Conservation (phyloP, 148 eudicot species). For the Heliosperma pusillum region DNA sequence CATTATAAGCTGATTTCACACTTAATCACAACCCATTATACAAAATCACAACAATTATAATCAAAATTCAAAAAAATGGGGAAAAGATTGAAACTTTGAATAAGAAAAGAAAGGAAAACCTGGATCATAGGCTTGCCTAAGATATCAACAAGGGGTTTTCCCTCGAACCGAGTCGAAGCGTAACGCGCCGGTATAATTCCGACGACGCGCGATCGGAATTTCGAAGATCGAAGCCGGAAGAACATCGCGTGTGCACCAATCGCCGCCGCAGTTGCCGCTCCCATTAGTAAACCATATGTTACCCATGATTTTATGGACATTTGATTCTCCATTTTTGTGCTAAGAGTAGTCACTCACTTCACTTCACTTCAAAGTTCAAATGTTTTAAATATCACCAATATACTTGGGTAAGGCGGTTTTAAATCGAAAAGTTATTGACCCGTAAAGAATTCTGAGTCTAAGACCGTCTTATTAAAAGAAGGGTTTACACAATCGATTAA, state of each 20-base stretch:
- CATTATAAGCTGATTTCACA: no score
- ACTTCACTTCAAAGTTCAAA: no score
- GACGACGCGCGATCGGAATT: constrained; percentile 66
- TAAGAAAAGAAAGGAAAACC: no score
- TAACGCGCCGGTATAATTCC: constrained; percentile 86
- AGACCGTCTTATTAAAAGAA: no score
- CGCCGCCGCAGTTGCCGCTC: not conserved
- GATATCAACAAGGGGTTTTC: constrained; percentile 83
- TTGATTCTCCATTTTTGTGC: not conserved
- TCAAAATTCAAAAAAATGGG: not conserved
- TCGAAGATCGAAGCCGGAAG: not conserved
- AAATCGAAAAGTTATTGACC: no score
- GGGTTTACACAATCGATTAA: no score
- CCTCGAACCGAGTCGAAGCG: constrained; percentile 80
- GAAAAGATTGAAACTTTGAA: not conserved
- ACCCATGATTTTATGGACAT: constrained; percentile 3
- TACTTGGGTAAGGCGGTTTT: no score
- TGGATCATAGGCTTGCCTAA: constrained; percentile 96
- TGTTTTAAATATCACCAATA: no score
- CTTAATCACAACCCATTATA: no score
- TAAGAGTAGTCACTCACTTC: not conserved
- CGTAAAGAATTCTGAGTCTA: no score
- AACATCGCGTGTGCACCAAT: not conserved
- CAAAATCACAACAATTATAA: no score
- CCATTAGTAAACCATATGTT: not conserved